Conservation (phyloP, 176 grass and related monocot species). For the Eleusine indica region DNA sequence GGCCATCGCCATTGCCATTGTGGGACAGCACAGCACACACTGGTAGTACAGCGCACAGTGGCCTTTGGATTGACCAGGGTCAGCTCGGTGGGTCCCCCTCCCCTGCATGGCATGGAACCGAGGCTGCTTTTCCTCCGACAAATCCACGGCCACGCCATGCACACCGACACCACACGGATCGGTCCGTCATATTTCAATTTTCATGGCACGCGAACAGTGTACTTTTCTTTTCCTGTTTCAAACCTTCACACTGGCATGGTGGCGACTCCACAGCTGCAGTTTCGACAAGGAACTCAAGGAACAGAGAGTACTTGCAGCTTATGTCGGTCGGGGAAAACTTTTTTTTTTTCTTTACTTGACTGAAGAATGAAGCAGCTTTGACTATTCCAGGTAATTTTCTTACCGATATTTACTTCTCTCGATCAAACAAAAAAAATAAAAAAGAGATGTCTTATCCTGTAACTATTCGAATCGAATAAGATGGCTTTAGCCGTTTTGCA, state of each 20-base stretch:
- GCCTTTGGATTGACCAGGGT: conserved; percentile 47
- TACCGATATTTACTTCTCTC: background rate
- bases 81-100: background rate
- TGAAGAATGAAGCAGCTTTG: background rate
- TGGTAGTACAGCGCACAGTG: background rate
- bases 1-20: conserved; percentile 33
- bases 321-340: too few relatives aligned
- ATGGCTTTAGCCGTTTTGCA: background rate
- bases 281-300: background rate
- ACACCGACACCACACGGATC: conserved; percentile 5
- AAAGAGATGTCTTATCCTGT: background rate
- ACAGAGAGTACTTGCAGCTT: too few relatives aligned
- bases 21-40: conserved; percentile 13
- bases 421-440: background rate
- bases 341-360: too few relatives aligned
- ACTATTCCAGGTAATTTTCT: background rate
- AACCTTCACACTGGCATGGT: conserved; percentile 21
- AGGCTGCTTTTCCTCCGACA: conserved; percentile 32
- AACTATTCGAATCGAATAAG: background rate
- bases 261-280: background rate
- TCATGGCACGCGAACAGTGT: background rate
- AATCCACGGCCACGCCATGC: background rate
- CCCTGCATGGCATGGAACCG: conserved; percentile 26
- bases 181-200: background rate
- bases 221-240: background rate